Conservation (phyloP, 768 basidiomycete species). For the Kwoniella sp. region DNA sequence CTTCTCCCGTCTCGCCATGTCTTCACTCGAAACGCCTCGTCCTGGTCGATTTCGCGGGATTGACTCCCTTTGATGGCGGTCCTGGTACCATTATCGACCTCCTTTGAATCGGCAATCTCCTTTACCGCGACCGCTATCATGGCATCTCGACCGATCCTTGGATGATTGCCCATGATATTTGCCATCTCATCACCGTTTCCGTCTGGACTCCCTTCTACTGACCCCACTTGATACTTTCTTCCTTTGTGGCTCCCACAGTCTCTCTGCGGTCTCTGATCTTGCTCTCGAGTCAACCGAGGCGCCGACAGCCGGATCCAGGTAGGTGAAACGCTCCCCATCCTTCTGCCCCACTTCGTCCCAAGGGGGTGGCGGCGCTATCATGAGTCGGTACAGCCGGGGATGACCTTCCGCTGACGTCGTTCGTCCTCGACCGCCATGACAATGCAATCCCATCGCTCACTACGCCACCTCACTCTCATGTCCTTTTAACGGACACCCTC, state of each 20-base stretch:
- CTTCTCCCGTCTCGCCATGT: neutral
- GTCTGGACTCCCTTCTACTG: neutral
- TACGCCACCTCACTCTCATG: constrained; percentile 15
- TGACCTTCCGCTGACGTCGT: constrained; percentile 21
- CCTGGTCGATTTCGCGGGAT: neutral
- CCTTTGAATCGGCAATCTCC: neutral
- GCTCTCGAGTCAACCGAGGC: neutral
- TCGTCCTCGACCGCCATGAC: neutral
- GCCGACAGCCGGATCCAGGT: constrained; percentile 10
- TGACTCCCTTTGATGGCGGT: neutral
- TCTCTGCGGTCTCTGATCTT: constrained; percentile 6
- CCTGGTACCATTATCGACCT: neutral
- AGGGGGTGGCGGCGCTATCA: constrained; percentile 33
- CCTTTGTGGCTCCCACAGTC: constrained; percentile 41
- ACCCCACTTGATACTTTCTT: constrained; percentile 17
- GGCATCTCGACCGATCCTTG: neutral
- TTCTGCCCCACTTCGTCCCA: constrained; percentile 22
- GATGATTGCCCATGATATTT: neutral
- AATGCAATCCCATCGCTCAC: neutral
- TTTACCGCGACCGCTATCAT: neutral
- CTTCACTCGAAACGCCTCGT: neutral
- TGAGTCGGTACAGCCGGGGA: constrained; percentile 16
- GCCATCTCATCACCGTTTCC: constrained; percentile 10
- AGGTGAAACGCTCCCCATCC: constrained; percentile 17
- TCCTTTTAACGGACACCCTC: constrained; percentile 33